A percentile compares a stretch with the other conserved stretches of the same genome.
phyloP scores from a whole-genome alignment of 257 asterid genomes.

The Coffea canephora region DNA sequence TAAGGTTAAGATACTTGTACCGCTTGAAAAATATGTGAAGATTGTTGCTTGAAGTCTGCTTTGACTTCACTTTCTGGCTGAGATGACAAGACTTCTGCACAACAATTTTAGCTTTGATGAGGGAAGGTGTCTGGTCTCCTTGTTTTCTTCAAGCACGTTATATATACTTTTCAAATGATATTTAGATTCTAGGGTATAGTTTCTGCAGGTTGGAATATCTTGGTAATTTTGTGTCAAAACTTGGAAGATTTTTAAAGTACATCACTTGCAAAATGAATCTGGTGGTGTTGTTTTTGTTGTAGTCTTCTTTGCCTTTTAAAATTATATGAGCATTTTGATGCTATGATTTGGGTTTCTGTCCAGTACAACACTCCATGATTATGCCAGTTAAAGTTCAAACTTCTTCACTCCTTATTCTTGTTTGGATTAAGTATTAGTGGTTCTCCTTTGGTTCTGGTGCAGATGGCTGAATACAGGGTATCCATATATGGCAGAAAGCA shows the following conservation, averaged over 20 bases:
- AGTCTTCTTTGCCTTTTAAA: no score
- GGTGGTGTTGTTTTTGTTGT: neutral
- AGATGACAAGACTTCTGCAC: neutral
- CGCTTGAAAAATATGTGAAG: neutral
- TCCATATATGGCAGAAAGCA: slow-evolving; percentile 94
- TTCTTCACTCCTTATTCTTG: neutral
- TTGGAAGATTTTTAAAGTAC: neutral
- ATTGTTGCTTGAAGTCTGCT: neutral
- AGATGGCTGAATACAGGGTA: slow-evolving; percentile 97
- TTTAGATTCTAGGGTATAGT: neutral
- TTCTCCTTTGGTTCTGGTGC: slow-evolving; percentile 19
- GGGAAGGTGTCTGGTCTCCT: neutral
- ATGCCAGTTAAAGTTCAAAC: neutral
- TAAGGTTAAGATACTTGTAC: no score
- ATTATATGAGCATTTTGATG: neutral
- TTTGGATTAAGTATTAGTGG: neutral
- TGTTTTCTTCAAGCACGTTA: neutral
- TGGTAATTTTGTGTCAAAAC: neutral
- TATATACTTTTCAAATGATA: neutral
- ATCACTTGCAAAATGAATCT: no score
- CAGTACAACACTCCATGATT: neutral
- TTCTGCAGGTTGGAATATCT: neutral
- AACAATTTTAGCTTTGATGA: neutral
- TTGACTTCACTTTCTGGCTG: neutral
- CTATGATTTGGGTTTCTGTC: neutral